Conservation (phyloP, 352 stramenopile species). For the Lagenidium giganteum region DNA sequence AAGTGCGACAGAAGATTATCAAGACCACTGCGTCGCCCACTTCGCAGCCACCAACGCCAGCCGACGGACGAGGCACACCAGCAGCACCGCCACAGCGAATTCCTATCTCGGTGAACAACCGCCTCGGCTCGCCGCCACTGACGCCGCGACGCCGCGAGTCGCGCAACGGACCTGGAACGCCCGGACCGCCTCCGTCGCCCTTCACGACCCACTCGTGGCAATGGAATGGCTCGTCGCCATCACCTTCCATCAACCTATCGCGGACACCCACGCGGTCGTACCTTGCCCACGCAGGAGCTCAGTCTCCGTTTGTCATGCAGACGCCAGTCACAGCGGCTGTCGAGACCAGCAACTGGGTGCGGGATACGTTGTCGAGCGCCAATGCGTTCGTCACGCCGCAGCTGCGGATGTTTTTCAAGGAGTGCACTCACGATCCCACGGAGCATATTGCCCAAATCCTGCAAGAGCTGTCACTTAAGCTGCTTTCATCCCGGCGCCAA, state of each 20-base stretch:
- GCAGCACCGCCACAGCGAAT: background rate
- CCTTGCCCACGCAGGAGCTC: too few species aligned
- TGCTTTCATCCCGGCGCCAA: conserved; percentile 27
- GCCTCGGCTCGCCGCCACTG: conserved; percentile 9
- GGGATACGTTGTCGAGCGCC: conserved; percentile 31
- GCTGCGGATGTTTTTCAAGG: conserved; percentile 36
- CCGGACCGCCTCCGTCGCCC: conserved; percentile 14
- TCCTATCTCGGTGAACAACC: conserved; percentile 4
- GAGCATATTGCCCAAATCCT: conserved; percentile 32
- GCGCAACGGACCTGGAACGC: conserved; percentile 10
- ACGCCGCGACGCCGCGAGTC: conserved; percentile 10
- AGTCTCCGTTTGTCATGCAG: conserved; percentile 28
- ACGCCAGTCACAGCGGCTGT: conserved; percentile 59
- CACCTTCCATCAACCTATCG: conserved; percentile 7
- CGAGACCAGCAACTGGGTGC: conserved; percentile 66
- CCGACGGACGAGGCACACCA: too few species aligned
- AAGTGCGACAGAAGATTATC: conserved; percentile 17
- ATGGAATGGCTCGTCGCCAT: conserved; percentile 33
- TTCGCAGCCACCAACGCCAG: conserved; percentile 6
- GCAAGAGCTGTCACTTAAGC: conserved; percentile 24
- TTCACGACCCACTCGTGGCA: conserved; percentile 37
- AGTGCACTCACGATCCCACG: conserved; percentile 33
- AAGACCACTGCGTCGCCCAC: conserved; percentile 12
- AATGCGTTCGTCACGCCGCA: conserved; percentile 26
- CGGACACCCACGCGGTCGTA: too few species aligned